phyloP scores from a whole-genome alignment of 192 early-diverging fungal genomes.

The Backusella westeae region DNA sequence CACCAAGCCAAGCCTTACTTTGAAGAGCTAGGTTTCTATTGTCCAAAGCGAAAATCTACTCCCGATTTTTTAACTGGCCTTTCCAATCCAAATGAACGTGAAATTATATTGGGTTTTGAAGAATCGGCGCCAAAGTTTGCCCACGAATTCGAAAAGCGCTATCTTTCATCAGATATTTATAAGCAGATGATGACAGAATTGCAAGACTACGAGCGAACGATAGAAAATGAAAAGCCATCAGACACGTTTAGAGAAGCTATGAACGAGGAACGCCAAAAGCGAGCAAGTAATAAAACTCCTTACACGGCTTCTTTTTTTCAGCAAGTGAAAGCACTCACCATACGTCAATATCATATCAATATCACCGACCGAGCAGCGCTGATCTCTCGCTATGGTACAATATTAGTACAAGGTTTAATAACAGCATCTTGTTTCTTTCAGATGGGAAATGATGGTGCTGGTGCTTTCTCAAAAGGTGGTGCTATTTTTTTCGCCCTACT shows the following conservation, averaged over 20 bases:
- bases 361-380: slow-evolving; percentile 47
- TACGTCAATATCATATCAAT: slow-evolving; percentile 65
- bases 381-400: slow-evolving; percentile 50
- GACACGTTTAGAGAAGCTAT: slow-evolving; percentile 46
- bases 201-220: slow-evolving; percentile 38
- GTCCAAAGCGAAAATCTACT: slow-evolving; percentile 62
- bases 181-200: slow-evolving; percentile 38
- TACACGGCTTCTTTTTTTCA: slow-evolving; percentile 65
- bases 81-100: slow-evolving; percentile 58
- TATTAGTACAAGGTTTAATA: slow-evolving; percentile 61
- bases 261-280: slow-evolving; percentile 52
- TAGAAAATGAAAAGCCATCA: slow-evolving; percentile 19
- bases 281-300: slow-evolving; percentile 46
- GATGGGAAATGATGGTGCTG: slow-evolving; percentile 51
- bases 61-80: slow-evolving; percentile 73
- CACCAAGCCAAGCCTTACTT: slow-evolving; percentile 61
- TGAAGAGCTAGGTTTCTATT: slow-evolving; percentile 55
- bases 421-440: slow-evolving; percentile 68
- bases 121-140: slow-evolving; percentile 53
- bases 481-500: slow-evolving; percentile 64
- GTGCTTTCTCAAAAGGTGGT: slow-evolving; percentile 78
- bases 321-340: slow-evolving; percentile 56
- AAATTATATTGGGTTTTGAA: slow-evolving; percentile 51
- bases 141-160: slow-evolving; percentile 62
- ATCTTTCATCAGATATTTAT: slow-evolving; percentile 43